Evolutionary conservation across 768 basidiomycete species (phyloP).

Genomic region (Termitomyces sp.): DNA sequence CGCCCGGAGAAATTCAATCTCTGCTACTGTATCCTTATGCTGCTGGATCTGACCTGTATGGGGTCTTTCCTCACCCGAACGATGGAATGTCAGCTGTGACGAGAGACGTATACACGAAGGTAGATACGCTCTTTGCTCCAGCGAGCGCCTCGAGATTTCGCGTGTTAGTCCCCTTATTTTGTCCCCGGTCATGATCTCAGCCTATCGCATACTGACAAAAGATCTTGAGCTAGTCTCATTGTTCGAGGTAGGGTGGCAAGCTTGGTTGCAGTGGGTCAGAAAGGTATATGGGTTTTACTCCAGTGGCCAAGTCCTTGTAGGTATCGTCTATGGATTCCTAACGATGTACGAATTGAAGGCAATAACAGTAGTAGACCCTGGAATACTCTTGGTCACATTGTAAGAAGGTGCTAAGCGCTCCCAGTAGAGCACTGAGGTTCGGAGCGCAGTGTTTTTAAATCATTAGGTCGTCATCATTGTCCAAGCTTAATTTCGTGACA

Average conservation of each 20-base stretch:
- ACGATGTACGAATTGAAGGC: not conserved
- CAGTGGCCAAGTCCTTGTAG: constrained; percentile 15
- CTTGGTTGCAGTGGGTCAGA: constrained; percentile 15
- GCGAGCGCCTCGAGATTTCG: constrained; percentile 4
- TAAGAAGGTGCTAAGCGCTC: not conserved
- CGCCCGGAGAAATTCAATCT: constrained; percentile 7
- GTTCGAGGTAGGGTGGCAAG: not conserved
- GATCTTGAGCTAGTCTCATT: not conserved
- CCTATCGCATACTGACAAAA: constrained; percentile 1
- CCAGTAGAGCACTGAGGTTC: not conserved
- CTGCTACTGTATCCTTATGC: constrained; percentile 8
- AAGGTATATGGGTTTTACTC: constrained; percentile 12
- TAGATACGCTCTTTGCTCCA: not conserved
- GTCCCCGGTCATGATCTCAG: not conserved
- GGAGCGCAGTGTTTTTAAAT: not conserved
- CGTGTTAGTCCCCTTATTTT: constrained; percentile 1
- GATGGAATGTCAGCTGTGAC: not conserved
- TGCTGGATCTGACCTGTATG: constrained; percentile 1
- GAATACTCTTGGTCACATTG: not conserved
- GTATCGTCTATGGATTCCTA: constrained; percentile 20
- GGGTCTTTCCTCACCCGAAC: not conserved
- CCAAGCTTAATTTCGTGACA: not conserved
- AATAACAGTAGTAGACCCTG: not conserved
- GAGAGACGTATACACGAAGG: not conserved
- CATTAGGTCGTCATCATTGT: not conserved